These are phyloP conservation scores for Tolypocladium tundrense DNA, from an alignment of 2,329 filamentous ascomycete species.

Conservation along the genomic window DNA sequence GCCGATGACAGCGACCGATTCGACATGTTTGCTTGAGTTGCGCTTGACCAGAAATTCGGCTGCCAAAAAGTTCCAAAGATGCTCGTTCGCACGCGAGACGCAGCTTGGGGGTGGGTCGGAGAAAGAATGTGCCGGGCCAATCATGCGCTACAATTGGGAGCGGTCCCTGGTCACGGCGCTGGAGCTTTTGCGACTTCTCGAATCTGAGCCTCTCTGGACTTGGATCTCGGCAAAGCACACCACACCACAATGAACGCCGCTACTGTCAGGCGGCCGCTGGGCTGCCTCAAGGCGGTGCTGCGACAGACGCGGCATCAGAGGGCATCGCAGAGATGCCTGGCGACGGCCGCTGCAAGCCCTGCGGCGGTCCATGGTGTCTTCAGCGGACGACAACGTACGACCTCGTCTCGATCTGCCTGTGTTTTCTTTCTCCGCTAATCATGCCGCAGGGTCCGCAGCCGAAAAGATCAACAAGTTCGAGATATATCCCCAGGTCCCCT, in stretches of 20 bases:
- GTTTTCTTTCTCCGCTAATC: constrained; percentile 6
- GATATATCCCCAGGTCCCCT: constrained; percentile 45
- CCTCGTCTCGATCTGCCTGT: background rate
- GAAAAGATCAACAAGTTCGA: constrained; percentile 31
- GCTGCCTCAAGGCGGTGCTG: constrained; percentile 58
- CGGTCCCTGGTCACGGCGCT: background rate
- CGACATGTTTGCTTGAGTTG: constrained; percentile 8
- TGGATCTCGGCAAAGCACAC: constrained; percentile 3
- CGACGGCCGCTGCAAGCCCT: constrained; percentile 22
- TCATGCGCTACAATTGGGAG: constrained; percentile 16
- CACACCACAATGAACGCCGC: constrained; percentile 47
- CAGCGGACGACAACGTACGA: constrained; percentile 25
- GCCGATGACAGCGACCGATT: constrained; percentile 13
- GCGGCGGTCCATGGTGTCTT: constrained; percentile 15
- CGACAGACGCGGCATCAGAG: constrained; percentile 45
- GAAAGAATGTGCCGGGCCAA: constrained; percentile 25
- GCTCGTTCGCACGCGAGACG: background rate
- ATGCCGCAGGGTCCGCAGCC: constrained; percentile 19
- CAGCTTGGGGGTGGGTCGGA: constrained; percentile 13
- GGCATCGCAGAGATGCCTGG: constrained; percentile 34
- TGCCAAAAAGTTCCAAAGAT: constrained; percentile 8
- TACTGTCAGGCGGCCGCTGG: constrained; percentile 53
- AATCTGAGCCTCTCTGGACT: background rate
- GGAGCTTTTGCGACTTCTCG: background rate
- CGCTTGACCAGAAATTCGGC: background rate